These are phyloP conservation scores for Phialophora expanda DNA, from an alignment of 2,329 filamentous ascomycete genomes.

Conservation along the genomic window DNA sequence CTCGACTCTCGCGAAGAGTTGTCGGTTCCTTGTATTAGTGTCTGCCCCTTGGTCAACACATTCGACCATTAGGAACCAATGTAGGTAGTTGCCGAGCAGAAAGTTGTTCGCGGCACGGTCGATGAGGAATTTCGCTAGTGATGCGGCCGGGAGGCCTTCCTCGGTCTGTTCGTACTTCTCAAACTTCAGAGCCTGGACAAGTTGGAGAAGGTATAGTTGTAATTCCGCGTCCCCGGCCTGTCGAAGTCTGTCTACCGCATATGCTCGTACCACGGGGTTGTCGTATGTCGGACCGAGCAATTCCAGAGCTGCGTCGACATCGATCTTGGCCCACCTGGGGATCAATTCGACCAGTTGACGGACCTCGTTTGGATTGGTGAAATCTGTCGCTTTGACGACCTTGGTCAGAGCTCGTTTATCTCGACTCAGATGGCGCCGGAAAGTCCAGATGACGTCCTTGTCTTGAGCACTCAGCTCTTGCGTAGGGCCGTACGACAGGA, in stretches of 20 bases:
- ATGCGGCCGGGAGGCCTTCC: slow-evolving; percentile 74
- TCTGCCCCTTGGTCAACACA: slow-evolving; percentile 82
- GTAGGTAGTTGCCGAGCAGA: slow-evolving; percentile 88
- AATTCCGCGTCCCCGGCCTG: slow-evolving; percentile 94
- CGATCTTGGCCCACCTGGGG: slow-evolving; percentile 93
- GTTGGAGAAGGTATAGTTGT: slow-evolving; percentile 85
- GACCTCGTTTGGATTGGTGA: slow-evolving; percentile 82
- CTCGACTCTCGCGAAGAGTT: slow-evolving; percentile 88
- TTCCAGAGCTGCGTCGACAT: slow-evolving; percentile 91
- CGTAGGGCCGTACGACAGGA: slow-evolving; percentile 91
- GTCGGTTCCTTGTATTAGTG: slow-evolving; percentile 71
- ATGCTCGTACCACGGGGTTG: slow-evolving; percentile 84
- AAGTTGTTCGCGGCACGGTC: slow-evolving; percentile 86
- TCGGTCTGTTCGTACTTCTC: slow-evolving; percentile 74
- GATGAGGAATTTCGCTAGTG: slow-evolving; percentile 86
- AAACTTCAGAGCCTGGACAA: slow-evolving; percentile 95
- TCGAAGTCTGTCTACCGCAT: slow-evolving; percentile 87
- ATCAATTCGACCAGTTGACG: slow-evolving; percentile 89
- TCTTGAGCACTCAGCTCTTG: slow-evolving; percentile 87
- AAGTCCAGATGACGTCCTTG: slow-evolving; percentile 96
- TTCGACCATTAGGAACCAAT: slow-evolving; percentile 99
- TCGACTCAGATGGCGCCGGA: slow-evolving; percentile 88
- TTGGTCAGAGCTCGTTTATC: slow-evolving; percentile 95
- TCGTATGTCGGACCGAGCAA: slow-evolving; percentile 90
- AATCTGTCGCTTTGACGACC: slow-evolving; percentile 96